Conservation (phyloP, 2,329 filamentous ascomycete genomes). For the Venturia pyrina region DNA sequence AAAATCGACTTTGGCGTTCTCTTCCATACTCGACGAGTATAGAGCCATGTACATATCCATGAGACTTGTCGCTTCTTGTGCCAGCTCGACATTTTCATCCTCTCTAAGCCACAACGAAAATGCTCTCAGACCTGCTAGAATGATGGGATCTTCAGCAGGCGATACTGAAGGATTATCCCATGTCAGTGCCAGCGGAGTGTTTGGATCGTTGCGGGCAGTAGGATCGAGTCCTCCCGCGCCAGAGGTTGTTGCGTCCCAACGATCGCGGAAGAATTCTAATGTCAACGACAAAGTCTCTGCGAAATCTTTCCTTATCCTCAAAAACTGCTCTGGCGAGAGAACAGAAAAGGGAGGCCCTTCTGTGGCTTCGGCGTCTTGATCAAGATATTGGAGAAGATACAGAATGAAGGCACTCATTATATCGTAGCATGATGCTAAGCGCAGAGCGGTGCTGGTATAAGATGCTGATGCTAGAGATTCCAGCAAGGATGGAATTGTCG, state of each 20-base stretch:
- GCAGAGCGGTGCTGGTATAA: slow-evolving; percentile 41
- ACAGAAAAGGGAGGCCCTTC: slow-evolving; percentile 25
- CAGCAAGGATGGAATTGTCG: slow-evolving; percentile 51
- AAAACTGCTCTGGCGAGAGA: slow-evolving; percentile 48
- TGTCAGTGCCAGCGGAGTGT: slow-evolving; percentile 27
- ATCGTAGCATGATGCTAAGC: slow-evolving; percentile 53
- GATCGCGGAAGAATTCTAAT: slow-evolving; percentile 56
- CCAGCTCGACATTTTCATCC: slow-evolving; percentile 51
- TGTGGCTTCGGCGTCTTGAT: slow-evolving; percentile 11
- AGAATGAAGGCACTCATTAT: slow-evolving; percentile 41
- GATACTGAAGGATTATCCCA: slow-evolving; percentile 45
- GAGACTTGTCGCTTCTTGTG: slow-evolving; percentile 46
- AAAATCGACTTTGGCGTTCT: slow-evolving; percentile 16
- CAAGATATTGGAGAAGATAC: slow-evolving; percentile 19
- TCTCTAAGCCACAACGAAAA: slow-evolving; percentile 60
- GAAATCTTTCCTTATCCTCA: slow-evolving; percentile 51
- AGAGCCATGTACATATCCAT: slow-evolving; percentile 55
- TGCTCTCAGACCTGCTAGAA: slow-evolving; percentile 47
- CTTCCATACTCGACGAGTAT: slow-evolving; percentile 33
- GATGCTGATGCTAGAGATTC: slow-evolving; percentile 45
- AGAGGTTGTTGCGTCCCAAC: slow-evolving; percentile 54
- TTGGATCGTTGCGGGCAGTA: slow-evolving; percentile 34
- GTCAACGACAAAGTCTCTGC: slow-evolving; percentile 53
- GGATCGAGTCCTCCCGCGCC: slow-evolving; percentile 53
- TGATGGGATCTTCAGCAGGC: slow-evolving; percentile 42